Evolutionary conservation across 176 grass and related monocot genomes (phyloP).

Genomic region (Rhynchospora breviuscula): DNA sequence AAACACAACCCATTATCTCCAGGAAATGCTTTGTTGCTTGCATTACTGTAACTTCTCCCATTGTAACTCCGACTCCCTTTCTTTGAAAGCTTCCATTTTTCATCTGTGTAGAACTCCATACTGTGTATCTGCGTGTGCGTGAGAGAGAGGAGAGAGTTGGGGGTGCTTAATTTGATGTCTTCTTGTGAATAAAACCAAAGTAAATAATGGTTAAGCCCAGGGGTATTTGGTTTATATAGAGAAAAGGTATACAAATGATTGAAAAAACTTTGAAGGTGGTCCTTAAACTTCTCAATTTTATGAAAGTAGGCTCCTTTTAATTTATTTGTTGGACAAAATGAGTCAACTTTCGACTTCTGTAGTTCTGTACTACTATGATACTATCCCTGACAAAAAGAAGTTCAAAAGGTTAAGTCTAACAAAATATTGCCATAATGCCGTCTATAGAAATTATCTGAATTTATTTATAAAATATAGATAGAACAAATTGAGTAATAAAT

Average conservation of each 20-base stretch:
- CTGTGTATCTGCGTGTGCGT: neutral
- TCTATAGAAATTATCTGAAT: neutral
- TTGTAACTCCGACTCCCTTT: constrained; percentile 35
- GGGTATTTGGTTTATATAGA: constrained; percentile 6
- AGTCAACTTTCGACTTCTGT: neutral
- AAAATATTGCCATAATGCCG: neutral
- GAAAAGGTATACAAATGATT: neutral
- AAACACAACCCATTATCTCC: constrained; percentile 17
- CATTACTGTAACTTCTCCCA: constrained; percentile 18
- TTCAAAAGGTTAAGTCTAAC: neutral
- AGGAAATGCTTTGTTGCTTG: constrained; percentile 2
- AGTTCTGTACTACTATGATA: no score
- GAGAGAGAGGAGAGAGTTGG: neutral
- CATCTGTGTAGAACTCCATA: constrained; percentile 61
- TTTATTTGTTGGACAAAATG: neutral
- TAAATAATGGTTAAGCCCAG: neutral
- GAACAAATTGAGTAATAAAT: neutral
- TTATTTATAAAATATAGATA: neutral
- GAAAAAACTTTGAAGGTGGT: neutral
- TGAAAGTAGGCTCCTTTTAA: neutral
- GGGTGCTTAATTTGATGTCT: neutral
- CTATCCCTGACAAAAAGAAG: neutral
- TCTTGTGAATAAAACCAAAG: constrained; percentile 3
- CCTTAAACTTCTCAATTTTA: neutral
- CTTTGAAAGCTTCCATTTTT: constrained; percentile 65